Evolutionary conservation across 805 yeast species (phyloP), one percentile per base, ranked within the genome.

Genomic region (Kodamaea kaohsiungensis): DNA sequence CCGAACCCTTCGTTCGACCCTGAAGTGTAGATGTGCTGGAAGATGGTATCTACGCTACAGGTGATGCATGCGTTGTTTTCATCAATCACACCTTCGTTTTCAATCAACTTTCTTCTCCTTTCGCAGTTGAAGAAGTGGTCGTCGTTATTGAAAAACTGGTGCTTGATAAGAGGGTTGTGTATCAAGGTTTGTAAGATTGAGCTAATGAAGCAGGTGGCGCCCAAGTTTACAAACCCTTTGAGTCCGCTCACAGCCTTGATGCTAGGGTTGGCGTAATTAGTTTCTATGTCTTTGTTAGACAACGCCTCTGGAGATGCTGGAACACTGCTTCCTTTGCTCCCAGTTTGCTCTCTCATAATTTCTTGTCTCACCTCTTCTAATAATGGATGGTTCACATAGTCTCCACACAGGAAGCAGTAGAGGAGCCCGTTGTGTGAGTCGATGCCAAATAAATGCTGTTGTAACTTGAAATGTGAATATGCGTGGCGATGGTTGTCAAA

Each of bases 131-230:
- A 78, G 54, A 64, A 73, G 70, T 91, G 96, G 38, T 80, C 77
- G 43, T 92, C 96, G 22, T 70, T 72, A 59, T 85, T 77, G 67
- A 95, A 78, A 62, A 89, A 91, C 59, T 86, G 87, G 62, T 85
- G 82, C 55, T 93, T 81, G 43, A 95, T 81, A 54, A 90, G 78
- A 6, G 99, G 98, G 65, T 95, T 95, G 68, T 95, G 99, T 43
- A 95, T 76, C 50, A 93, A 72, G 0, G 96, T 84, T 72, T 95
- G 99, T 42, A 95, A 71, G n/a, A 92, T 84, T 38, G 93, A 88
- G 61, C 96, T 89, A 90, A 95, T 93, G 73, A 91, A 95, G 73
- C 99, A 95, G 0, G 99, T 95, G 0, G 99, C 89, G 0, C 99
- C 99, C 86, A 93, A 84, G 68, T 93, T 93, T 50, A 91, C 86